Percentiles rank a stretch among this genome's conserved stretches.
These are phyloP conservation scores for Pseudognaphalium luteoalbum DNA, from an alignment of 129 eudicot species.

Conservation along the genomic window DNA sequence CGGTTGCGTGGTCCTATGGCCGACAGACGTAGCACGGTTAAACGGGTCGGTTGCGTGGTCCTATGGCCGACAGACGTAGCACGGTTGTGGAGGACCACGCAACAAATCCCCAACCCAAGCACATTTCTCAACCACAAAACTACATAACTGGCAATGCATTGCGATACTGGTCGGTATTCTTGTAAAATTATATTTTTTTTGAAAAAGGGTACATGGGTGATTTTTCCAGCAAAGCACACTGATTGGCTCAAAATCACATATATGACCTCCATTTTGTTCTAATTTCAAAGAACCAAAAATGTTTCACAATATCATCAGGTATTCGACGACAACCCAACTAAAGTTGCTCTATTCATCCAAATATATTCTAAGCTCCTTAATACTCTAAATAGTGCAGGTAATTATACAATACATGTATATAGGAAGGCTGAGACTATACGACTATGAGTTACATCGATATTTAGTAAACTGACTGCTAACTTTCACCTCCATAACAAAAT, in stretches of 20 bases:
- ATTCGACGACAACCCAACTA: not conserved
- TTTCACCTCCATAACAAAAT: constrained; percentile 15
- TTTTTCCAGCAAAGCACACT: not conserved
- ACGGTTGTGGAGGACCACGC: too few relatives aligned
- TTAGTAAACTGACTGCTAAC: constrained; percentile 3
- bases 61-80: too few relatives aligned
- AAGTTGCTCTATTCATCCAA: constrained; percentile 8
- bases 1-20: too few relatives aligned
- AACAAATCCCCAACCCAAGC: too few relatives aligned
- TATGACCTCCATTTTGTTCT: not conserved
- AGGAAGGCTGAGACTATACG: not conserved
- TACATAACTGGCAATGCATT: too few relatives aligned
- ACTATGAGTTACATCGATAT: not conserved
- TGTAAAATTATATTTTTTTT: too few relatives aligned
- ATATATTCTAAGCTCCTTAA: not conserved
- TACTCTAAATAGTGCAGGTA: constrained; percentile 4
- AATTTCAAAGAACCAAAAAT: not conserved
- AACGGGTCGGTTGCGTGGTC: too few relatives aligned
- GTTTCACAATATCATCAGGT: constrained; percentile 9
- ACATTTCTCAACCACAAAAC: too few relatives aligned
- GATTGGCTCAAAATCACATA: not conserved
- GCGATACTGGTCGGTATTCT: too few relatives aligned
- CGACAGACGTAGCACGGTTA: too few relatives aligned
- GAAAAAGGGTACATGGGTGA: too few relatives aligned
- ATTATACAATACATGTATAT: constrained; percentile 8